Evolutionary conservation across 2,329 filamentous ascomycete species (phyloP), one percentile per base, ranked within the genome.

Genomic region (Fusarium fujikuroi): DNA sequence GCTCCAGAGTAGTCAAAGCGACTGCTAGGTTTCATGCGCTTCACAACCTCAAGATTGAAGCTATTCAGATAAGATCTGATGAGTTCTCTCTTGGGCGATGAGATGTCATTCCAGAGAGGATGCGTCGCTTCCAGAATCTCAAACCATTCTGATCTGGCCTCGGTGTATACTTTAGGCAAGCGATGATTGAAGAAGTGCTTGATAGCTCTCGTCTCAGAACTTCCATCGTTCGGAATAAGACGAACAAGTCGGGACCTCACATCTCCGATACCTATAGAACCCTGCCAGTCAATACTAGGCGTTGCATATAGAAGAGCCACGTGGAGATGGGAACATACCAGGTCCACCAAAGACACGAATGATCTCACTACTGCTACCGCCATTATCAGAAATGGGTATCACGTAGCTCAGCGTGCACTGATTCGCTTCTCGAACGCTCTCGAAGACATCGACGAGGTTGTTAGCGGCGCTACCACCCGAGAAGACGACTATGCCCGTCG

Each of bases 351-450:
- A 96, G 40, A 98, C 95, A 40, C 96, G 89, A 74, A 98, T 97
- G 77, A 98, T 86, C 84, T 98, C 95, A 49, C 94, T 97, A 5
- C 95, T 97, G 76, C 93, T 97, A 43, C 95, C 95, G 54, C 95
- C 95, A 82, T 98, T 98, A 83, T 98, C 95, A 74, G 93, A 96
- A 80, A 98, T 97, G 40, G 95, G 95, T 59, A 98, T 97, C 66
- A 98, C 91, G 81, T 97, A 97, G 82, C 90, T 94, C 46, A 97
- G 84, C 6, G 88, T 85, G 78, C 92, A 92, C 44, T 87, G 83
- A 70, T 92, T 93, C 75, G 87, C 91, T 70, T 91, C 83, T 18
- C 89, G 86, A 39, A 93, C 86, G 23, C 85, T 84, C 75, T 89
- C 92, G 83, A 98, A 98, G 16, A 97, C 93, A 80, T 98, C 95